These are phyloP conservation scores for Cymodocea nodosa DNA, from an alignment of 116 monocot genomes.

Conservation along the genomic window DNA sequence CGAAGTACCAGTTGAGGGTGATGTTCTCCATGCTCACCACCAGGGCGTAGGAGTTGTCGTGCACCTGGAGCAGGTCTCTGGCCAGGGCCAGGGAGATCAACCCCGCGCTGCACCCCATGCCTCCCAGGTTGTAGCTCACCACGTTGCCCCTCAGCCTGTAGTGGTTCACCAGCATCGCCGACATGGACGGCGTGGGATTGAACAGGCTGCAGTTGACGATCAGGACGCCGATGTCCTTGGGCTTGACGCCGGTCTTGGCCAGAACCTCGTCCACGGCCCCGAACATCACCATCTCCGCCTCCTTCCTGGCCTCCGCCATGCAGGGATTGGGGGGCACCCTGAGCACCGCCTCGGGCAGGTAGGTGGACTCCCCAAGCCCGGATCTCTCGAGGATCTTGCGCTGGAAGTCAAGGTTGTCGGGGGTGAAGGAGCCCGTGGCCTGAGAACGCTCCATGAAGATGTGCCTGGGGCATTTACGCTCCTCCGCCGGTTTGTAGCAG, in stretches of 20 bases:
- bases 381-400: slow-evolving; percentile 60
- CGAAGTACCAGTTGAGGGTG: slow-evolving; percentile 72
- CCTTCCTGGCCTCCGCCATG: slow-evolving; percentile 61
- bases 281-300: slow-evolving; percentile 67
- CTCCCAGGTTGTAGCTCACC: slow-evolving; percentile 60
- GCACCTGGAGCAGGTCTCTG: slow-evolving; percentile 57
- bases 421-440: slow-evolving; percentile 33
- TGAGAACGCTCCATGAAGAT: slow-evolving; percentile 41
- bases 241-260: slow-evolving; percentile 35
- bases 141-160: slow-evolving; percentile 74
- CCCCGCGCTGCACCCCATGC: slow-evolving; percentile 84
- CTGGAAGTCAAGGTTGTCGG: slow-evolving; percentile 64
- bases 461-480: slow-evolving; percentile 34
- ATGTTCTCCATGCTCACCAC: slow-evolving; percentile 84
- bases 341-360: slow-evolving; percentile 59
- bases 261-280: slow-evolving; percentile 67
- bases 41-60: slow-evolving; percentile 54
- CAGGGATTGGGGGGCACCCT: slow-evolving; percentile 53
- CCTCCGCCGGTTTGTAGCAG: slow-evolving; percentile 60
- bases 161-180: slow-evolving; percentile 74
- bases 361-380: slow-evolving; percentile 59
- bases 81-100: slow-evolving; percentile 58
- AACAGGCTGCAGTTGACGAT: slow-evolving; percentile 74
- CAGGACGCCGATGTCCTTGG: slow-evolving; percentile 60
- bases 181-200: slow-evolving; percentile 79